Base-by-base conservation (phyloP, 352 stramenopile genomes). In the Globisporangium nodosum region DNA sequence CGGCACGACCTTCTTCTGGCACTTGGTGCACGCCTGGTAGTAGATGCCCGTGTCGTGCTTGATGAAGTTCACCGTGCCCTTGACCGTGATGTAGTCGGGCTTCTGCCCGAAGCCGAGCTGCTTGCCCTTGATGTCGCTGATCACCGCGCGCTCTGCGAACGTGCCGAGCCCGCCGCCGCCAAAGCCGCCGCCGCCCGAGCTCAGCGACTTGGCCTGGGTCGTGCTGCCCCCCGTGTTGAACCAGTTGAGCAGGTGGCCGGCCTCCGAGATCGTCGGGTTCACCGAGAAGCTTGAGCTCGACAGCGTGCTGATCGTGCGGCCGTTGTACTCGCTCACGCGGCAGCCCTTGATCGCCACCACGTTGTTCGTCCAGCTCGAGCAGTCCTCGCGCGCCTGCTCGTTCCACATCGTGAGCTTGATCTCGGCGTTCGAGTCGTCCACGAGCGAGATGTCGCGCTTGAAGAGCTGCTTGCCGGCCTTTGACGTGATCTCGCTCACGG, bases 341-440 rank as follows among this genome's bases (percentile, higher is more conserved):
- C 94, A 91, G 47, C 92, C 85, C 73, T 98, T 98, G 65, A 99
- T 97, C 3, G 94, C 96, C 27, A 98, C 74, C 7, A 99, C 87
- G 54, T 98, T 94, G 60, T 96, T 92, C 37, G 87, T 71, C 64
- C 76, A 90, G 68, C 80, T 94, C 52, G 80, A 88, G 67, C 84
- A 91, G 61, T 94, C 81, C 51, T 92, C 70, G 42, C 90, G 71
- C 16, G 83, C 88, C 52, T 73, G 77, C 63, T 98, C 88, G 45
- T 97, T 98, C 97, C 97, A 99, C 64, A 99, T 74, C 15, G 97
- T 99, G 56, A 97, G 80, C 66, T 88, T 96, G 61, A 99, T 96
- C 68, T 99, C 95, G 43, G 90, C 88, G 43, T 91, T 90, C 31
- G 91, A 97, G 76, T 99, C 94, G 69, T 99, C 97, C 21, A 98